Evolutionary conservation across 352 stramenopile species (phyloP).

Genomic region (Thalassiosira mediterranea): DNA sequence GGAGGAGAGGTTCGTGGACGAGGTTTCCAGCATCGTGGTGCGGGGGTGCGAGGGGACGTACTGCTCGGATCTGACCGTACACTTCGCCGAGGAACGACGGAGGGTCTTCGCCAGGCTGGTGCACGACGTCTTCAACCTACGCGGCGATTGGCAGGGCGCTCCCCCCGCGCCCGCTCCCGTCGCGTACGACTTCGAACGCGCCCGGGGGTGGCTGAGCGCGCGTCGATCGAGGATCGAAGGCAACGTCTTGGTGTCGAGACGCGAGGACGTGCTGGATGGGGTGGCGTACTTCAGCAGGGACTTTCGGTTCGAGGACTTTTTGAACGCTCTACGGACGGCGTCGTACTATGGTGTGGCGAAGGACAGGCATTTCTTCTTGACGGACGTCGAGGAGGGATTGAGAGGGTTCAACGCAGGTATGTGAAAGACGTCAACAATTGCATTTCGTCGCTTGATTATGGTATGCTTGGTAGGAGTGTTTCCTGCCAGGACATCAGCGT

Average conservation of each 20-base stretch:
- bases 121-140: slow-evolving; percentile 42
- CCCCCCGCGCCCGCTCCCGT: no score
- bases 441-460: neutral
- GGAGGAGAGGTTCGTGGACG: slow-evolving; percentile 2
- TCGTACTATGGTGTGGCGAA: slow-evolving; percentile 24
- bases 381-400: slow-evolving; percentile 16
- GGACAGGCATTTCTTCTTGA: slow-evolving; percentile 29
- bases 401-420: slow-evolving; percentile 36
- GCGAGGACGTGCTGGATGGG: slow-evolving; percentile 15
- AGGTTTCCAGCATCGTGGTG: slow-evolving; percentile 48
- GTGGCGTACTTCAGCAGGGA: slow-evolving; percentile 33
- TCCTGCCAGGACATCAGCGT: no score
- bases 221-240: slow-evolving; percentile 44
- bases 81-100: slow-evolving; percentile 32
- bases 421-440: neutral
- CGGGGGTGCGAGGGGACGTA: slow-evolving; percentile 19
- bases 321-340: slow-evolving; percentile 17
- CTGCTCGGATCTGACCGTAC: slow-evolving; percentile 33
- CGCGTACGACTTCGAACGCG: slow-evolving; percentile 32
- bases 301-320: slow-evolving; percentile 26
- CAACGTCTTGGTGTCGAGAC: slow-evolving; percentile 34
- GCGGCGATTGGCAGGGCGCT: neutral
- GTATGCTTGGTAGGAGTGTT: no score
- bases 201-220: slow-evolving; percentile 25
- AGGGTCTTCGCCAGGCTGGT: slow-evolving; percentile 42